Evolutionary conservation across 1,139 yeast genomes (phyloP).

Genomic region (Fermentozyma sake): DNA sequence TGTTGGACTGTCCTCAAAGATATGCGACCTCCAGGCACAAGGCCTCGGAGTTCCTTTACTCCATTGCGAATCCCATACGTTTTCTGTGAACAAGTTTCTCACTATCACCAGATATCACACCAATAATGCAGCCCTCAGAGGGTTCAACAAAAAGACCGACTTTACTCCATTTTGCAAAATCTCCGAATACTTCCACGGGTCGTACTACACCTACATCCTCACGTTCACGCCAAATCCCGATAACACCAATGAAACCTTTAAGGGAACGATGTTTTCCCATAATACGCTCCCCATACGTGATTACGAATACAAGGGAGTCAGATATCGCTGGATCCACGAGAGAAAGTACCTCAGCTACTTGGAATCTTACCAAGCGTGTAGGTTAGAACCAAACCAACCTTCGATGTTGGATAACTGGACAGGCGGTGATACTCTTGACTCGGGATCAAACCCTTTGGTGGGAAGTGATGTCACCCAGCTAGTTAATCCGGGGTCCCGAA

Average conservation of each 20-base stretch:
- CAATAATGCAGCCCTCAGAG: background rate
- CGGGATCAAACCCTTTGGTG: slow-evolving; percentile 1
- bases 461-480: background rate
- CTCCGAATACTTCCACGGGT: slow-evolving; percentile 4
- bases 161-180: slow-evolving; percentile 5
- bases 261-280: slow-evolving; percentile 7
- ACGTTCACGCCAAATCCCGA: slow-evolving; percentile 3
- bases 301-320: slow-evolving; percentile 6
- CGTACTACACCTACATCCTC: slow-evolving; percentile 4
- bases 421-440: no score
- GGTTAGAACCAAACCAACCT: slow-evolving; percentile 5
- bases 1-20: background rate
- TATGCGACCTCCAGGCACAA: slow-evolving; percentile 3
- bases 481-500: background rate
- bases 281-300: slow-evolving; percentile 7
- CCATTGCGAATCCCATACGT: slow-evolving; percentile 1
- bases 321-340: slow-evolving; percentile 8
- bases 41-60: slow-evolving; percentile 9
- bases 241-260: slow-evolving; percentile 3
- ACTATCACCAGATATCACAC: slow-evolving; percentile 2
- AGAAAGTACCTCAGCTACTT: slow-evolving; percentile 2
- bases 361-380: slow-evolving; percentile 4
- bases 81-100: slow-evolving; percentile 4
- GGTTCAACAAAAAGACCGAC: slow-evolving; percentile 5
- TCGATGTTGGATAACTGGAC: slow-evolving; percentile 9